phyloP scores from a whole-genome alignment of 2,329 filamentous ascomycete species.

The Leptosphaerulina australis region DNA sequence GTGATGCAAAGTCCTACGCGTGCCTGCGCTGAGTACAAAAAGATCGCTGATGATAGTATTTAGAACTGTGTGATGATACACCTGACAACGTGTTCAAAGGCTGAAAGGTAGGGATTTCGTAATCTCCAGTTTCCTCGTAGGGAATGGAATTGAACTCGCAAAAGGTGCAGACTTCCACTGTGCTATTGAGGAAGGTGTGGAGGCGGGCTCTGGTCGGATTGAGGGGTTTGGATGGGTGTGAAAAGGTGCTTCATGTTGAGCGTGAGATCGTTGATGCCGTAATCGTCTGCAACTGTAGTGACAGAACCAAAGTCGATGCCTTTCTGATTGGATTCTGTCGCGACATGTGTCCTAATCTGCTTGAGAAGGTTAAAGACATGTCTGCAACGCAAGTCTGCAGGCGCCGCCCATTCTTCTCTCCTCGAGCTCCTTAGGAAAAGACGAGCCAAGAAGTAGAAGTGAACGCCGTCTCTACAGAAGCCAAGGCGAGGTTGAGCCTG shows the following conservation, averaged over 20 bases:
- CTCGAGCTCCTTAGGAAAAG: constrained; percentile 67
- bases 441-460: constrained; percentile 75
- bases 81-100: constrained; percentile 27
- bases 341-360: constrained; percentile 65
- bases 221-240: constrained; percentile 57
- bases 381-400: constrained; percentile 64
- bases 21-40: constrained; percentile 20
- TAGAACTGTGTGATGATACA: constrained; percentile 29
- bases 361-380: constrained; percentile 67
- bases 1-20: constrained; percentile 36
- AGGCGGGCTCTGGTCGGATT: constrained; percentile 6
- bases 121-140: constrained; percentile 1
- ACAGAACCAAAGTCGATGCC: constrained; percentile 73
- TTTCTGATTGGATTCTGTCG: constrained; percentile 66
- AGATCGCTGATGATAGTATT: constrained; percentile 23
- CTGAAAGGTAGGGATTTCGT: constrained; percentile 14
- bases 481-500: constrained; percentile 66
- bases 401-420: constrained; percentile 59
- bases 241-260: constrained; percentile 76
- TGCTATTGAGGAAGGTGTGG: constrained; percentile 3
- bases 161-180: not conserved
- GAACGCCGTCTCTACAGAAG: constrained; percentile 73
- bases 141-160: constrained; percentile 1
- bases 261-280: constrained; percentile 67
- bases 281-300: constrained; percentile 70